Conservation (phyloP, 2,329 filamentous ascomycete genomes). For the Trichoderma oligosporum region DNA sequence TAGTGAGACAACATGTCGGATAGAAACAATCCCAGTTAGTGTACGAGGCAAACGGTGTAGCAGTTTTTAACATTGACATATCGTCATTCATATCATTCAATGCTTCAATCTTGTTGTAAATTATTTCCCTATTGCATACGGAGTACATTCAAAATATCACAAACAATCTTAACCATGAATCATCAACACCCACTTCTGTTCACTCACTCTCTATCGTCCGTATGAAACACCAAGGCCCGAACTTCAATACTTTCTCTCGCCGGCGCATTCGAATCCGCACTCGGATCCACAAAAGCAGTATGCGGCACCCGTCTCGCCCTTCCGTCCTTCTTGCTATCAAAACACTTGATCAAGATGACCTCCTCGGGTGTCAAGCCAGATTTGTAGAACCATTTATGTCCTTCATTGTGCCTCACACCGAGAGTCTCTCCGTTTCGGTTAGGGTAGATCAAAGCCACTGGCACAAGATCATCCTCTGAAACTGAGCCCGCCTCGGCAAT, state of each 20-base stretch:
- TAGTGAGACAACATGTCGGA: too few relatives aligned
- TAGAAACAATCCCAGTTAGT: too few relatives aligned
- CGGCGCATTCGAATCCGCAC: conserved; percentile 36
- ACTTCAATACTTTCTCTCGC: conserved; percentile 60
- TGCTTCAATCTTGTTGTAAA: too few relatives aligned
- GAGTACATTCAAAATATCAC: not conserved
- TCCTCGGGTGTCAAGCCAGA: conserved; percentile 49
- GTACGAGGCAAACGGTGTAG: too few relatives aligned
- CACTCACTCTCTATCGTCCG: conserved; percentile 34
- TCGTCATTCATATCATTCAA: too few relatives aligned
- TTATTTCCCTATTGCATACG: too few relatives aligned
- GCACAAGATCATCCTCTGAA: conserved; percentile 47
- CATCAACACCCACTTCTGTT: not conserved
- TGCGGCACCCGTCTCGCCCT: conserved; percentile 53
- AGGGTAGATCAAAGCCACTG: conserved; percentile 48
- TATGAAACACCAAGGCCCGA: conserved; percentile 50
- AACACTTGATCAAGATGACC: conserved; percentile 59
- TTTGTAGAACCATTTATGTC: conserved; percentile 53
- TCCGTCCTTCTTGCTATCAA: conserved; percentile 55
- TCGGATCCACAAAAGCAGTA: conserved; percentile 49
- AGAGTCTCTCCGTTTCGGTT: conserved; percentile 49
- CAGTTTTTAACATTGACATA: too few relatives aligned
- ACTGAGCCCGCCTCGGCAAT: conserved; percentile 51
- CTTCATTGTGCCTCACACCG: conserved; percentile 38
- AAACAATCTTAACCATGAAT: not conserved